phyloP scores from a whole-genome alignment of 441 rosid genomes.

The Bocquillonia castaneifolia region DNA sequence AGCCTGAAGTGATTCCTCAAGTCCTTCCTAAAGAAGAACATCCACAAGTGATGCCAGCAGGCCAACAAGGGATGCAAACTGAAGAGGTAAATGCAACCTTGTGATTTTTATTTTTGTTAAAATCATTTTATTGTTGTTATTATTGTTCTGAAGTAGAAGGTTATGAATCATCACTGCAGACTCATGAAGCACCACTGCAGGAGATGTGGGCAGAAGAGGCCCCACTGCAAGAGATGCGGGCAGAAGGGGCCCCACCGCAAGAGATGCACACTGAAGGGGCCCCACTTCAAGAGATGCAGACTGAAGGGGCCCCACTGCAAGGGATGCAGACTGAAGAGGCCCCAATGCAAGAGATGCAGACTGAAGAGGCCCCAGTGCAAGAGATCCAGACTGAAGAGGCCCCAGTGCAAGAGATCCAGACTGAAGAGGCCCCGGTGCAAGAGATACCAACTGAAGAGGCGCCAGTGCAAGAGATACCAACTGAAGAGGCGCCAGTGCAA shows the following conservation, averaged over 20 bases:
- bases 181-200: not conserved
- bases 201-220: not conserved
- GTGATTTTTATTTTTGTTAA: not conserved
- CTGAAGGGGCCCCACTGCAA: too few species aligned
- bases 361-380: not conserved
- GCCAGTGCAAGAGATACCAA: not conserved
- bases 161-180: conserved; percentile 2
- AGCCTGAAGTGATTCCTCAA: not conserved
- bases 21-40: conserved; percentile 15
- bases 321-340: conserved; percentile 5
- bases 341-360: not conserved
- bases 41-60: not conserved
- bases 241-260: not conserved
- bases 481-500: not conserved
- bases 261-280: conserved; percentile 6
- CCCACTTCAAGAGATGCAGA: conserved; percentile 5
- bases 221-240: conserved; percentile 2
- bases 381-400: not conserved
- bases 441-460: not conserved
- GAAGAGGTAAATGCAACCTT: not conserved
- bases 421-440: not conserved
- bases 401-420: not conserved
- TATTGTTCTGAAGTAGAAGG: not conserved
- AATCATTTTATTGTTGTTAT: too few species aligned
- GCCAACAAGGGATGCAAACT: conserved; percentile 4